Conservation (phyloP, 2,329 filamentous ascomycete genomes). For the Curvularia hawaiiensis region DNA sequence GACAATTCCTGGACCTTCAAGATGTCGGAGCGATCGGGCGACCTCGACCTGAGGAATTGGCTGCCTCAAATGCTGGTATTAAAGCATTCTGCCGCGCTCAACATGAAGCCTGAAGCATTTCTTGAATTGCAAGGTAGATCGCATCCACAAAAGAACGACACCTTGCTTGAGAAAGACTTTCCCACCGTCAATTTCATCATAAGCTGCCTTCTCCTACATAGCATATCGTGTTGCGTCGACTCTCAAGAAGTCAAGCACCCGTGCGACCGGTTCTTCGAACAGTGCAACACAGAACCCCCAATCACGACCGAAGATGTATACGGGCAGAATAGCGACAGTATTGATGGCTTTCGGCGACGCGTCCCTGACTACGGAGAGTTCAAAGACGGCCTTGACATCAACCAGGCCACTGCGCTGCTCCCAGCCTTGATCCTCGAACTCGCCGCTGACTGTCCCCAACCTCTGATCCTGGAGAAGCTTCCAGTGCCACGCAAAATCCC, state of each 20-base stretch:
- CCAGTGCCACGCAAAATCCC: constrained; percentile 20
- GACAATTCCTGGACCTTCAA: constrained; percentile 4
- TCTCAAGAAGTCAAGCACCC: background rate
- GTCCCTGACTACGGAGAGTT: constrained; percentile 12
- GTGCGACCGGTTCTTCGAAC: background rate
- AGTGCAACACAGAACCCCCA: background rate
- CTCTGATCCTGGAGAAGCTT: background rate
- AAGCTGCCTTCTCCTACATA: constrained; percentile 8
- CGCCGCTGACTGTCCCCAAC: background rate
- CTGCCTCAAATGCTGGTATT: constrained; percentile 29
- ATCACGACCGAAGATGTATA: background rate
- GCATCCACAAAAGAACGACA: constrained; percentile 2
- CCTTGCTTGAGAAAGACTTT: constrained; percentile 10
- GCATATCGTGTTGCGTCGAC: too few species aligned
- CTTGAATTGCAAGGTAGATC: constrained; percentile 20
- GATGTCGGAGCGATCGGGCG: background rate
- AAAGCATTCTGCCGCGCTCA: constrained; percentile 18
- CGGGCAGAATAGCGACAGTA: background rate
- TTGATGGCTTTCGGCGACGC: constrained; percentile 6
- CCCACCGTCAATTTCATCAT: constrained; percentile 25
- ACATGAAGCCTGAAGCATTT: constrained; percentile 19
- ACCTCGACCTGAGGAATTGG: constrained; percentile 22
- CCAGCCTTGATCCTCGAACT: constrained; percentile 13
- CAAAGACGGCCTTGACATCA: constrained; percentile 5
- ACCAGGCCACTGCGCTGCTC: constrained; percentile 17